Evolutionary conservation across 164 flowering plant genomes (phyloP).

Genomic region (Umbellularia californica): DNA sequence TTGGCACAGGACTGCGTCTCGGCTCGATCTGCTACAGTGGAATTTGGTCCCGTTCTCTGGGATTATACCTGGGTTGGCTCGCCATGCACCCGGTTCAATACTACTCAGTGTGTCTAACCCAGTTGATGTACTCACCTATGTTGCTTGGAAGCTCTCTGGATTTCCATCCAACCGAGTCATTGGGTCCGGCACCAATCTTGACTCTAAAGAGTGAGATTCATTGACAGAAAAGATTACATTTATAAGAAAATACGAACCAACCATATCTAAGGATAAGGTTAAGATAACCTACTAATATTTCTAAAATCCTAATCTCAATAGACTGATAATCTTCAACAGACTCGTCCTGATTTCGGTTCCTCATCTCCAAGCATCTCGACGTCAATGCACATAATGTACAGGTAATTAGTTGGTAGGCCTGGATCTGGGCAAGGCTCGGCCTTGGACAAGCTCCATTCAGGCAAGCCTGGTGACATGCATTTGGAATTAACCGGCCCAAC

Average conservation of each 20-base stretch:
- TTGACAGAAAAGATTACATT: too few relatives aligned
- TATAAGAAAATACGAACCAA: too few relatives aligned
- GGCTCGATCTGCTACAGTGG: constrained; percentile 59
- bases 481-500: too few relatives aligned
- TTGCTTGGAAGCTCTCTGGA: constrained; percentile 56
- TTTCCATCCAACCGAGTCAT: constrained; percentile 50
- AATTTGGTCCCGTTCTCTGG: constrained; percentile 42
- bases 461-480: too few relatives aligned
- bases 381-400: constrained; percentile 64
- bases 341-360: constrained; percentile 50
- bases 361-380: constrained; percentile 56
- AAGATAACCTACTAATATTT: too few relatives aligned
- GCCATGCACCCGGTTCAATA: constrained; percentile 35
- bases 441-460: too few relatives aligned
- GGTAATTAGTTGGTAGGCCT: constrained; percentile 15
- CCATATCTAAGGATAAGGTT: too few relatives aligned
- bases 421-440: too few relatives aligned
- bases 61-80: constrained; percentile 56
- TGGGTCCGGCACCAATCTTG: constrained; percentile 63
- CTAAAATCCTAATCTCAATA: too few relatives aligned
- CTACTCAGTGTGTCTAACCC: constrained; percentile 51
- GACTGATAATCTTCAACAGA: too few relatives aligned
- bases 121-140: constrained; percentile 49
- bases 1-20: constrained; percentile 29
- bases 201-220: too few relatives aligned